A percentile compares a stretch with the other conserved stretches of the same genome.
These are phyloP conservation scores for Scalesia atractyloides DNA, from an alignment of 129 eudicot species.

Conservation along the genomic window DNA sequence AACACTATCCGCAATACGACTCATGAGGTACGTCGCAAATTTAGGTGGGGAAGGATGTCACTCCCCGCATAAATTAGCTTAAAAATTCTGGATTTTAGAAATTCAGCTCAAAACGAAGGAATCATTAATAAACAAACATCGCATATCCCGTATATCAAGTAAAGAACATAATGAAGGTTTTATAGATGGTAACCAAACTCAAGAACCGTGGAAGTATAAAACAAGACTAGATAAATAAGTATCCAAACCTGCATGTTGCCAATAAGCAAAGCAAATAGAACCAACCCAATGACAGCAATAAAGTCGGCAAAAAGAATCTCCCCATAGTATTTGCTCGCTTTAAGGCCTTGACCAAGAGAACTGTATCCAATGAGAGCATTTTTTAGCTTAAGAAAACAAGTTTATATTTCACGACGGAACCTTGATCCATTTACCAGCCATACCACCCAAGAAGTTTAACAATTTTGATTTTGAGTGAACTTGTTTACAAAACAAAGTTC, in stretches of 20 bases:
- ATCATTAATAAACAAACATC: no score
- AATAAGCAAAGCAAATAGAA: constrained; percentile 75
- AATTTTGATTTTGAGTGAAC: no score
- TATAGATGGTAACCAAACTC: neutral
- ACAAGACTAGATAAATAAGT: neutral
- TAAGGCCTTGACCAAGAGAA: constrained; percentile 79
- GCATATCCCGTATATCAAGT: neutral
- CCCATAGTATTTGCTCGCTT: constrained; percentile 59
- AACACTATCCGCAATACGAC: no score
- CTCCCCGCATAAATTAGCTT: neutral
- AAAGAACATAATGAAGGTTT: neutral
- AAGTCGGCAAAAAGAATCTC: constrained; percentile 62
- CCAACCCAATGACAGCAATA: constrained; percentile 59
- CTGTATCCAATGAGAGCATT: constrained; percentile 38
- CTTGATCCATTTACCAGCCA: neutral
- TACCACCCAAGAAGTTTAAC: neutral
- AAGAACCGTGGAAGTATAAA: neutral
- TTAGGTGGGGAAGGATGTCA: neutral
- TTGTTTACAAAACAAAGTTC: no score
- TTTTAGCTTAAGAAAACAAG: neutral
- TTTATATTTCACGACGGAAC: neutral
- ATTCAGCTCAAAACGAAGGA: no score
- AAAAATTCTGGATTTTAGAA: no score
- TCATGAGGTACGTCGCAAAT: no score
- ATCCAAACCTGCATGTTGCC: constrained; percentile 81